A percentile compares a stretch with the other conserved stretches of the same genome.
These are phyloP conservation scores for Apiospora rasikravindrae DNA, from an alignment of 2,329 filamentous ascomycete genomes.

Conservation along the genomic window DNA sequence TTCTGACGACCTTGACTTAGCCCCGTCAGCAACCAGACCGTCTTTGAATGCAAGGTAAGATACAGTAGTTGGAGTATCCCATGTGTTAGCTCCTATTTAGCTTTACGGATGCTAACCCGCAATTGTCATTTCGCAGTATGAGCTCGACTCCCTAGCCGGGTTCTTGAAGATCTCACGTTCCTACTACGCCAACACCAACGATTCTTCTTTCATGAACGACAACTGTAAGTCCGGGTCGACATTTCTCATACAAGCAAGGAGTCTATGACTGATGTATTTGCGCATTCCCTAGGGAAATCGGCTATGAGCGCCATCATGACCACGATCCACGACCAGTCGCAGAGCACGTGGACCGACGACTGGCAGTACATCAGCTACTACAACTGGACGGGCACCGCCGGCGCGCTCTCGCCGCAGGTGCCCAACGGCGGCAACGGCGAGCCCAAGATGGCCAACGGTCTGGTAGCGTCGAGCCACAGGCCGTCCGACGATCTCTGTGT, in stretches of 20 bases:
- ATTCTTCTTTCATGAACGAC: constrained; percentile 19
- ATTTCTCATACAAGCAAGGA: not conserved
- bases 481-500: constrained; percentile 16
- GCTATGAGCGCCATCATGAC: constrained; percentile 16
- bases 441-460: constrained; percentile 6
- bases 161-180: constrained; percentile 19
- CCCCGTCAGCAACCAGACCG: constrained; percentile 16
- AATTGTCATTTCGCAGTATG: not conserved
- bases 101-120: not conserved
- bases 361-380: constrained; percentile 19
- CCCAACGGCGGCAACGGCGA: constrained; percentile 19
- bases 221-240: not conserved
- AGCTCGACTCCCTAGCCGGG: constrained; percentile 13
- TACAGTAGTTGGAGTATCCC: no score
- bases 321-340: constrained; percentile 17
- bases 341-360: constrained; percentile 18
- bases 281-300: not conserved
- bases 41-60: constrained; percentile 19
- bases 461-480: constrained; percentile 17
- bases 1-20: not conserved
- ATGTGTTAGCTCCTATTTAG: not conserved
- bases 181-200: constrained; percentile 17
- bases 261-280: not conserved
- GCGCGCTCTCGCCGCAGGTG: constrained; percentile 14
- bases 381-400: constrained; percentile 20